Percentiles rank a stretch among this genome's conserved stretches.
Evolutionary conservation across 495 filamentous ascomycete genomes (phyloP).

Genomic region (Amniculicola lignicola): DNA sequence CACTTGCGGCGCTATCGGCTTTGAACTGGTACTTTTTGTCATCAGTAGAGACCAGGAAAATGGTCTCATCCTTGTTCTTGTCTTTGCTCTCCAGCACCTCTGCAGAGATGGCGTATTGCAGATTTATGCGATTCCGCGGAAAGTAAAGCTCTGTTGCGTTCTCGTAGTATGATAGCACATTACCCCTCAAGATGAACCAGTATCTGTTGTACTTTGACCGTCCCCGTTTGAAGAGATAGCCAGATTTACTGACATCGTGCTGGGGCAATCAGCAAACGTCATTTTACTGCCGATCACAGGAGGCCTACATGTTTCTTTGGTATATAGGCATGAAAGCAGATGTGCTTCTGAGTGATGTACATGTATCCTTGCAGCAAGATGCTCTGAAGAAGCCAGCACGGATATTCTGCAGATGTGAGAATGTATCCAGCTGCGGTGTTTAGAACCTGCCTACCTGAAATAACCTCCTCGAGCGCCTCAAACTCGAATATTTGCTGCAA

Average conservation of each 20-base stretch:
- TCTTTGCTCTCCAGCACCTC: slow-evolving; percentile 65
- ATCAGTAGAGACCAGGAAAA: slow-evolving; percentile 79
- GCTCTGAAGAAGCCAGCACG: slow-evolving; percentile 90
- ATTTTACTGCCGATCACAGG: neutral
- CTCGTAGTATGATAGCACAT: slow-evolving; percentile 90
- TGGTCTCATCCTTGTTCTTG: slow-evolving; percentile 62
- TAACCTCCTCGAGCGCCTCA: slow-evolving; percentile 75
- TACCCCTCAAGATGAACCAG: slow-evolving; percentile 94
- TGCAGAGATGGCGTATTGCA: slow-evolving; percentile 88
- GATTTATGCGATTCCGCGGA: slow-evolving; percentile 84
- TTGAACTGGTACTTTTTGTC: slow-evolving; percentile 82
- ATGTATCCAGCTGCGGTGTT: slow-evolving; percentile 1
- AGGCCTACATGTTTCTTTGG: slow-evolving; percentile 76
- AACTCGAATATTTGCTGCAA: slow-evolving; percentile 90
- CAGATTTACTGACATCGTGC: slow-evolving; percentile 79
- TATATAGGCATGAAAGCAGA: slow-evolving; percentile 96
- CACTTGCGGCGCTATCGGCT: slow-evolving; percentile 82
- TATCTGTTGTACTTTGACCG: slow-evolving; percentile 89
- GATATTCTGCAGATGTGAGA: slow-evolving; percentile 63
- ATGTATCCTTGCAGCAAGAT: slow-evolving; percentile 92
- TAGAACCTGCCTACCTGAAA: slow-evolving; percentile 55
- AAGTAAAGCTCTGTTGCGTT: slow-evolving; percentile 87
- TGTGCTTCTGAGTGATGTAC: slow-evolving; percentile 91
- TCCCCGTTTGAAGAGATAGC: slow-evolving; percentile 84
- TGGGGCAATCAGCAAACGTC: slow-evolving; percentile 42